Percentiles rank a stretch among this genome's conserved stretches.
Conservation (phyloP, 345 rosid species). For the Dovyalis caffra region DNA sequence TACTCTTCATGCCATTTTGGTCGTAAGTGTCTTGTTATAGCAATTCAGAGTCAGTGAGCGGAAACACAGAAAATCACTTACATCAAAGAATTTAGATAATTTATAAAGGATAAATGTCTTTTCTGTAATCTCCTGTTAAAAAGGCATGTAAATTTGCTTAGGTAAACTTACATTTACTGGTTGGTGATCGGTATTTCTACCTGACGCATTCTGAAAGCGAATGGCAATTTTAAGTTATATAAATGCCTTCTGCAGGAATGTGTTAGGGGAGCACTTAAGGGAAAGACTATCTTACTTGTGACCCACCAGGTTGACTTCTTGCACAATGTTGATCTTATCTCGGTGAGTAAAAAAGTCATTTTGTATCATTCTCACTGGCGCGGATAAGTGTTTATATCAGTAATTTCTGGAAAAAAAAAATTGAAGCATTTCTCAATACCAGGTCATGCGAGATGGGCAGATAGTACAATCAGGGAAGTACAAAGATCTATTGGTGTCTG, state of each 20-base stretch:
- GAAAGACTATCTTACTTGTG: constrained; percentile 82
- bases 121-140: neutral
- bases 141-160: neutral
- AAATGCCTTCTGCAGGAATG: constrained; percentile 56
- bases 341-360: constrained; percentile 36
- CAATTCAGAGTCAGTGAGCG: neutral
- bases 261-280: constrained; percentile 78
- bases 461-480: constrained; percentile 88
- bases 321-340: constrained; percentile 76
- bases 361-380: neutral
- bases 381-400: neutral
- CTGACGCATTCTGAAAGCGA: neutral
- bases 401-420: neutral
- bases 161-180: neutral
- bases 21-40: neutral
- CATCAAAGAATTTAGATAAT: neutral
- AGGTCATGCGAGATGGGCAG: constrained; percentile 93
- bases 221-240: neutral
- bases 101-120: neutral
- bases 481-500: constrained; percentile 49
- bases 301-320: constrained; percentile 97
- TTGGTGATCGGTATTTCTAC: neutral
- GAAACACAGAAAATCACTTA: neutral
- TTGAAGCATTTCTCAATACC: constrained; percentile 2
- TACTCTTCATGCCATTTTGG: neutral